Evolutionary conservation across 805 yeast species (phyloP).

Genomic region (Starmerella tilneyi): DNA sequence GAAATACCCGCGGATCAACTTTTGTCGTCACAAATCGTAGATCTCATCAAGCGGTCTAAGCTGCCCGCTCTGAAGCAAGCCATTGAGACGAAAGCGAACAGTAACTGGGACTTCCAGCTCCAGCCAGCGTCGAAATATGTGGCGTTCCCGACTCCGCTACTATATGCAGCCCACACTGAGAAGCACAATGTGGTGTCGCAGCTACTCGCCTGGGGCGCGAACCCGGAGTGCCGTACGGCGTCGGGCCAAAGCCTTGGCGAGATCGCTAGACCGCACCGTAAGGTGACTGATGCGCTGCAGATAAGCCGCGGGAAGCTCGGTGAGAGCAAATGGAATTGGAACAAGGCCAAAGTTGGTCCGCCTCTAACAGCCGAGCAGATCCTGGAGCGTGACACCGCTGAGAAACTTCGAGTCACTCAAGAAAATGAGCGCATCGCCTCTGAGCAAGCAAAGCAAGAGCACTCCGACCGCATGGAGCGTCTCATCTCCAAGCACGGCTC

Average conservation of each 20-base stretch:
- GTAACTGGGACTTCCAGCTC: conserved; percentile 44
- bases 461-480: conserved; percentile 24
- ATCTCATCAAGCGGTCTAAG: conserved; percentile 57
- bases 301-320: conserved; percentile 58
- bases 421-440: conserved; percentile 21
- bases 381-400: conserved; percentile 25
- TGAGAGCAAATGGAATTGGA: conserved; percentile 63
- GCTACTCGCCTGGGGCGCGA: conserved; percentile 57
- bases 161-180: conserved; percentile 63
- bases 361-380: conserved; percentile 35
- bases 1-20: conserved; percentile 33
- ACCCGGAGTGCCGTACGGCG: conserved; percentile 49
- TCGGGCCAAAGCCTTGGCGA: conserved; percentile 62
- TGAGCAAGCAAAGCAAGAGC: conserved; percentile 18
- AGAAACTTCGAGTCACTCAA: conserved; percentile 20
- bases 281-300: conserved; percentile 46
- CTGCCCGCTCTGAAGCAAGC: conserved; percentile 63
- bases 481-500: conserved; percentile 26
- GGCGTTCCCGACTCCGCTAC: conserved; percentile 63
- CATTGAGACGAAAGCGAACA: conserved; percentile 43
- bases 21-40: conserved; percentile 49
- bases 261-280: conserved; percentile 37
- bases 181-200: conserved; percentile 53
- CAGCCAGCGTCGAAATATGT: conserved; percentile 45
- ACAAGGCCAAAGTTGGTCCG: conserved; percentile 49